Percentiles rank a stretch among this genome's conserved stretches.
Evolutionary conservation across 768 basidiomycete genomes (phyloP).

Genomic region (Lactarius psammicola): DNA sequence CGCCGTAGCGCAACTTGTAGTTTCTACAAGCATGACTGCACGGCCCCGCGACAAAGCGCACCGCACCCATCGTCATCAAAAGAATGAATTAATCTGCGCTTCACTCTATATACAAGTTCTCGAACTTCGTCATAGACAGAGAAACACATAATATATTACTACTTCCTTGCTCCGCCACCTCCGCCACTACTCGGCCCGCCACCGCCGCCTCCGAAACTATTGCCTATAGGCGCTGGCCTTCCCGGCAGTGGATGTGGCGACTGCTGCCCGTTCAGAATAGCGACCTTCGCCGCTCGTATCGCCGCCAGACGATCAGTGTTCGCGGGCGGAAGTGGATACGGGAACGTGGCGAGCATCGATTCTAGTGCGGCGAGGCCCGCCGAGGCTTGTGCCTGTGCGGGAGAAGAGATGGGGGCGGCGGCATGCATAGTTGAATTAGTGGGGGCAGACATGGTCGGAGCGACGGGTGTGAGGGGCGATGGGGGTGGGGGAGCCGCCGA

Average conservation of each 20-base stretch:
- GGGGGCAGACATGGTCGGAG: background rate
- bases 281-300: constrained; percentile 13
- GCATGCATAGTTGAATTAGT: background rate
- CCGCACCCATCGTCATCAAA: background rate
- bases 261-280: constrained; percentile 3
- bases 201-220: background rate
- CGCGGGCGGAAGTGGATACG: background rate
- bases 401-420: background rate
- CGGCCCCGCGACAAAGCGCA: too few species aligned
- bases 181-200: background rate
- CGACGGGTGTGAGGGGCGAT: background rate
- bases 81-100: background rate
- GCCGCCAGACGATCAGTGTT: constrained; percentile 7
- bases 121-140: background rate
- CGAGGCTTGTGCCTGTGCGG: background rate
- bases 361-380: background rate
- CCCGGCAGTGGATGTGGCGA: background rate
- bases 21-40: too few species aligned
- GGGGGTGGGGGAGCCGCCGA: background rate
- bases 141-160: background rate
- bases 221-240: background rate
- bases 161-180: background rate
- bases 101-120: background rate
- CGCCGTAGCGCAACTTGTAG: too few species aligned
- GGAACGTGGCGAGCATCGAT: background rate